Conservation (phyloP, 208 protist species). For the Porcisia hertigi region DNA sequence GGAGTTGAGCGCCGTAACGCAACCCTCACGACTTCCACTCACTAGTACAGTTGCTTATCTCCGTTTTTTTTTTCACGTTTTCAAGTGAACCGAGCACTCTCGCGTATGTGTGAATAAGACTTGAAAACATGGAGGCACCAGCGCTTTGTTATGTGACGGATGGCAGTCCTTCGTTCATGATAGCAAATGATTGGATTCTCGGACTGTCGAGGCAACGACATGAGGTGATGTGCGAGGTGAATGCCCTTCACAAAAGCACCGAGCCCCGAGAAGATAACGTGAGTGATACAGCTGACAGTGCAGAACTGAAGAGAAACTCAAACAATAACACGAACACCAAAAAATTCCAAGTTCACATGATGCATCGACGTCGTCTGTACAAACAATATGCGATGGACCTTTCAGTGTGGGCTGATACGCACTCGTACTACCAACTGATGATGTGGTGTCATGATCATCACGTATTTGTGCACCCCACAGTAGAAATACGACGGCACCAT, state of each 20-base stretch:
- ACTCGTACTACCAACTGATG: constrained; percentile 81
- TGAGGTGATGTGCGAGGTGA: background rate
- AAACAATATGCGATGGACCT: constrained; percentile 57
- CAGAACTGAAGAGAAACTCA: background rate
- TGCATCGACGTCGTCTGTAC: constrained; percentile 66
- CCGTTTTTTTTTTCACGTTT: no score
- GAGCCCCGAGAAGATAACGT: background rate
- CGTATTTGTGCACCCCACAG: constrained; percentile 76
- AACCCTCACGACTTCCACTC: no score
- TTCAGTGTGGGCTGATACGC: constrained; percentile 63
- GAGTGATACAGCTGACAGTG: background rate
- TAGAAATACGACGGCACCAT: constrained; percentile 41
- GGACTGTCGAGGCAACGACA: constrained; percentile 7
- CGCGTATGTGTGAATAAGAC: background rate
- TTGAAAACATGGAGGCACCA: constrained; percentile 20
- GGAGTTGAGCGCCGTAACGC: no score
- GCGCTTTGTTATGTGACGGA: background rate
- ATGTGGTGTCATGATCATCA: constrained; percentile 88
- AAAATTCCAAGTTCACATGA: constrained; percentile 34
- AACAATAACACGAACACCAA: background rate
- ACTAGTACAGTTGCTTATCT: background rate
- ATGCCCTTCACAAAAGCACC: background rate
- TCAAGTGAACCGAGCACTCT: no score
- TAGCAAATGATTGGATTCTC: constrained; percentile 4
- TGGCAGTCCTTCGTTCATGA: background rate